Evolutionary conservation across 2,329 filamentous ascomycete genomes (phyloP).

Genomic region (Apiospora saccharicola): DNA sequence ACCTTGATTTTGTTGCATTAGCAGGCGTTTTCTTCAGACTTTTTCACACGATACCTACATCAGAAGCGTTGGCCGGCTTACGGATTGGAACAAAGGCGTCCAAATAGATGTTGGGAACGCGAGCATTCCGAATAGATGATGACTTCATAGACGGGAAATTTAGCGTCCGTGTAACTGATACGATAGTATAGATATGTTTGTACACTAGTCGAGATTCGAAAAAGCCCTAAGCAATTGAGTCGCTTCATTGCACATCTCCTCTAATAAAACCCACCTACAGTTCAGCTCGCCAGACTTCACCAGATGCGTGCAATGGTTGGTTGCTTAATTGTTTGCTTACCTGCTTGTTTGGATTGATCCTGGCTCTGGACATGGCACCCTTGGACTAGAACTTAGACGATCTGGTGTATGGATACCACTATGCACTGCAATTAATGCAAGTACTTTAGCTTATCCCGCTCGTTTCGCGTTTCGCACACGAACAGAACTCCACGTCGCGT

Average conservation of each 20-base stretch:
- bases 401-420: background rate
- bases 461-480: constrained; percentile 9
- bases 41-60: constrained; percentile 39
- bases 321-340: background rate
- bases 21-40: constrained; percentile 38
- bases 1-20: constrained; percentile 37
- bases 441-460: background rate
- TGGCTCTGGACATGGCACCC: background rate
- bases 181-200: constrained; percentile 9
- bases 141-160: constrained; percentile 4
- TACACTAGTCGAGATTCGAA: background rate
- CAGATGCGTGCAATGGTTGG: background rate
- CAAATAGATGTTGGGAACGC: constrained; percentile 17
- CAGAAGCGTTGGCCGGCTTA: background rate
- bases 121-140: constrained; percentile 6
- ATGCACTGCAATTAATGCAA: background rate
- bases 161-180: constrained; percentile 10
- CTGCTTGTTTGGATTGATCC: background rate
- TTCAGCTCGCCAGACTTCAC: background rate
- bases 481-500: constrained; percentile 18
- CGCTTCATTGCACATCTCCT: background rate
- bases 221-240: background rate
- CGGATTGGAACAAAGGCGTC: background rate
- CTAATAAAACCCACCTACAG: background rate
- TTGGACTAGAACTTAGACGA: background rate